Base-by-base conservation (phyloP, 1,284 basidiomycete genomes). In the Apiotrichum porosum region DNA sequence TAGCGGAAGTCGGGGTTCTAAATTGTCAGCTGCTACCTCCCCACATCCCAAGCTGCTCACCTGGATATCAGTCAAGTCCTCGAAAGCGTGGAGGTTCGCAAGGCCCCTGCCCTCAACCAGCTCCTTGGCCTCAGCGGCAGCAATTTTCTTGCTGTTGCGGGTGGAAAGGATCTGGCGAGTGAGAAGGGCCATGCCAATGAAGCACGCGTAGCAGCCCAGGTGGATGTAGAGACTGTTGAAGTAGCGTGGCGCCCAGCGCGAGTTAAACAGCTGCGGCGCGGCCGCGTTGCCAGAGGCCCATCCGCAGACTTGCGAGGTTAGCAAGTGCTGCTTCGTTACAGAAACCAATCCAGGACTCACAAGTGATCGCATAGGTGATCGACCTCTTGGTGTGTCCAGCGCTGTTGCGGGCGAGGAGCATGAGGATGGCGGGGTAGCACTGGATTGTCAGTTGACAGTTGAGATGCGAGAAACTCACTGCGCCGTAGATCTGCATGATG, bases 311-410 rank as follows among this genome's bases (percentile, higher is more conserved):
- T 21, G 22, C 12, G 3, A 6, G 6, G 28, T 39, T 24, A 39
- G 31, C 17, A 17, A 9, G 17, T 31, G 15, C n/a, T n/a, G n/a
- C n/a, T n/a, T n/a, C n/a, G n/a, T n/a, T n/a, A n/a, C n/a, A n/a
- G n/a, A n/a, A n/a, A n/a, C n/a, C n/a, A n/a, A n/a, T n/a, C n/a
- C n/a, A n/a, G n/a, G 13, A 41, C 45, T 30, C 41, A 44, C 48
- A 66, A 17, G 54, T 54, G 12, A 55, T 41, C 21, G 62, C 57
- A 47, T 62, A 66, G 21, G 50, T 54, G n/a, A 63, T 47, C 4
- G 49, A 53, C 44, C 62, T 63, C 51, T 66, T 66, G 19, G 62
- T 66, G 33, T 59, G 53, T 13, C 63, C 63, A n/a, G 62, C 60
- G 6, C 44, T 39, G 50, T 66, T 65, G 6, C 60, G 39, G 1